phyloP scores from a whole-genome alignment of 2,329 filamentous ascomycete species.

The Exutisphaerella laricina region DNA sequence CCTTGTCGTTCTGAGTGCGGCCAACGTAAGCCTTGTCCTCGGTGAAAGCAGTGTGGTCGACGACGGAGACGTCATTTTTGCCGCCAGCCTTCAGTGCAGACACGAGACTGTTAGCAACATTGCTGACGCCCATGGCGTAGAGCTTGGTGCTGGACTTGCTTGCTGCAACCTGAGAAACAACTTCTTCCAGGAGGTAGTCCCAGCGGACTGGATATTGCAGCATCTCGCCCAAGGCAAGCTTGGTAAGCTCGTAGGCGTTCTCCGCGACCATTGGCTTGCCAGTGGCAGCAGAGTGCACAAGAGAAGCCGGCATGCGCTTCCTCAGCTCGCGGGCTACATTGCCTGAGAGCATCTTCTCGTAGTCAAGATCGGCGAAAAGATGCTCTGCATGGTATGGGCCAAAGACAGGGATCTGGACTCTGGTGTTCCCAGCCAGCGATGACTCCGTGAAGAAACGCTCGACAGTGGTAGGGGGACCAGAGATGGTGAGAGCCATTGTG shows the following conservation, averaged over 20 bases:
- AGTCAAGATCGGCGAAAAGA: conserved; percentile 47
- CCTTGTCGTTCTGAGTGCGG: conserved; percentile 57
- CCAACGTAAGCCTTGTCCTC: conserved; percentile 33
- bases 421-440: conserved; percentile 46
- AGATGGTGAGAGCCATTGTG: conserved; percentile 55
- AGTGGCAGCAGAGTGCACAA: conserved; percentile 45
- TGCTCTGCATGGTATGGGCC: conserved; percentile 57
- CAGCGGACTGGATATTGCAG: conserved; percentile 45
- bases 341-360: conserved; percentile 47
- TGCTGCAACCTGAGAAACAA: conserved; percentile 43
- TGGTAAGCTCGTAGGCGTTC: conserved; percentile 43
- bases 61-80: conserved; percentile 38
- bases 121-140: conserved; percentile 48
- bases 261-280: conserved; percentile 44
- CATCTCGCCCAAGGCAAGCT: conserved; percentile 42
- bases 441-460: conserved; percentile 48
- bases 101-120: conserved; percentile 51
- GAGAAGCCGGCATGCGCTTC: conserved; percentile 38
- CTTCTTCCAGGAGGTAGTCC: conserved; percentile 45
- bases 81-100: conserved; percentile 50
- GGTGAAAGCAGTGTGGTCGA: conserved; percentile 44
- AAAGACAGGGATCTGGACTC: conserved; percentile 50
- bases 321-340: conserved; percentile 38
- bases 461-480: conserved; percentile 52
- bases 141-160: conserved; percentile 41